Conservation (phyloP, 768 basidiomycete species). For the Mycena venus region DNA sequence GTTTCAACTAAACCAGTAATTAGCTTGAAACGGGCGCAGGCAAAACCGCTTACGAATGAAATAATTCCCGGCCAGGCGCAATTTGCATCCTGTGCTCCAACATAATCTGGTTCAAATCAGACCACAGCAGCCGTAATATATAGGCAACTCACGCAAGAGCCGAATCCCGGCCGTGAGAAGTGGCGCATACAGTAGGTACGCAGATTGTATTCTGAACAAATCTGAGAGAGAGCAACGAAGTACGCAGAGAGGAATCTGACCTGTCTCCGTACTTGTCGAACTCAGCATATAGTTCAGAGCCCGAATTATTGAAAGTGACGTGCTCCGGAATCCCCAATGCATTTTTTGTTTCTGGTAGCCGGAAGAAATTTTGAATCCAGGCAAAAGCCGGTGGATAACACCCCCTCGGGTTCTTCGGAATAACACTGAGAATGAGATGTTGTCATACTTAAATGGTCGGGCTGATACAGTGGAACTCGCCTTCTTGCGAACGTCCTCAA, state of each 20-base stretch:
- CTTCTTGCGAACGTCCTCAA: constrained; percentile 35
- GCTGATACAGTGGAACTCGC: too few relatives aligned
- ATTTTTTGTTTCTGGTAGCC: constrained; percentile 21
- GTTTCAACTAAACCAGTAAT: constrained; percentile 36
- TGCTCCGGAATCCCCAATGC: constrained; percentile 34
- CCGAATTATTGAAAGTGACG: constrained; percentile 29
- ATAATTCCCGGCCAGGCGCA: constrained; percentile 46
- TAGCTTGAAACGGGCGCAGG: too few relatives aligned
- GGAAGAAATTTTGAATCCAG: constrained; percentile 38
- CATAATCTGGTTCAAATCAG: constrained; percentile 37
- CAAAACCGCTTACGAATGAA: constrained; percentile 35
- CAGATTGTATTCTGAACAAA: constrained; percentile 14
- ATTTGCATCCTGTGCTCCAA: constrained; percentile 46
- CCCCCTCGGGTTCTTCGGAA: constrained; percentile 10
- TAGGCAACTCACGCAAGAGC: constrained; percentile 39
- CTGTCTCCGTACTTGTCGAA: constrained; percentile 36
- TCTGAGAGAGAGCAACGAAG: not conserved
- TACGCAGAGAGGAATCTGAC: constrained; percentile 28
- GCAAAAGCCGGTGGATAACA: constrained; percentile 25
- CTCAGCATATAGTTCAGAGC: too few relatives aligned
- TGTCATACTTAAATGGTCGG: too few relatives aligned
- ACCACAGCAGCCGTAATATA: too few relatives aligned
- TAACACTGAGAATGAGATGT: constrained; percentile 1
- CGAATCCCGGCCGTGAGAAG: constrained; percentile 44
- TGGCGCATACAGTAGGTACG: constrained; percentile 39